Evolutionary conservation across 352 stramenopile species (phyloP).

Genomic region (Blastocystis sp.): DNA sequence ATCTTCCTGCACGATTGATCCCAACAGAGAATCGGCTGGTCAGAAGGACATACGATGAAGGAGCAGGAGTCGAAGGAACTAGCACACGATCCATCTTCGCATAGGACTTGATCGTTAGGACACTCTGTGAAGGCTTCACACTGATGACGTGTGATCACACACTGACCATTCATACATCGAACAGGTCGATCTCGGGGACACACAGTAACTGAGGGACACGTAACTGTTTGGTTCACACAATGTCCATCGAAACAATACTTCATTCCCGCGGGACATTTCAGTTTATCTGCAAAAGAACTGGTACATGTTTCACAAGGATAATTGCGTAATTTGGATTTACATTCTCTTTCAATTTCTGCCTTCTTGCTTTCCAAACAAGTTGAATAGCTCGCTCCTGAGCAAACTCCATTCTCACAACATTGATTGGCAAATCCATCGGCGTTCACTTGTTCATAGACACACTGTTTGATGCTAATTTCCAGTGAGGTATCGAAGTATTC

Average conservation of each 20-base stretch:
- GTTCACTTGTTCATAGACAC: neutral
- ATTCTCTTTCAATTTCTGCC: neutral
- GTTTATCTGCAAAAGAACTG: neutral
- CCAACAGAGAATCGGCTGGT: constrained; percentile 37
- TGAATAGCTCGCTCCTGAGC: neutral
- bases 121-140: neutral
- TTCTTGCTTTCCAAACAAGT: neutral
- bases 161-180: constrained; percentile 50
- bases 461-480: neutral
- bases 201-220: constrained; percentile 1
- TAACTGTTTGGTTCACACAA: constrained; percentile 1
- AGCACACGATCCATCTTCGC: constrained; percentile 46
- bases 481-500: neutral
- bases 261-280: neutral
- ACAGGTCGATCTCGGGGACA: constrained; percentile 29
- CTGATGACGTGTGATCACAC: neutral
- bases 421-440: neutral
- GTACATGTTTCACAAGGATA: neutral
- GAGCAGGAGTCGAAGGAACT: neutral
- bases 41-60: neutral
- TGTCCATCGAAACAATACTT: constrained; percentile 35
- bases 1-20: constrained; percentile 6
- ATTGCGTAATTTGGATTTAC: neutral
- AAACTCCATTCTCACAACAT: neutral
- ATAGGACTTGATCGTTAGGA: neutral